phyloP scores from a whole-genome alignment of 2,329 filamentous ascomycete genomes.

The Talaromyces piceae region DNA sequence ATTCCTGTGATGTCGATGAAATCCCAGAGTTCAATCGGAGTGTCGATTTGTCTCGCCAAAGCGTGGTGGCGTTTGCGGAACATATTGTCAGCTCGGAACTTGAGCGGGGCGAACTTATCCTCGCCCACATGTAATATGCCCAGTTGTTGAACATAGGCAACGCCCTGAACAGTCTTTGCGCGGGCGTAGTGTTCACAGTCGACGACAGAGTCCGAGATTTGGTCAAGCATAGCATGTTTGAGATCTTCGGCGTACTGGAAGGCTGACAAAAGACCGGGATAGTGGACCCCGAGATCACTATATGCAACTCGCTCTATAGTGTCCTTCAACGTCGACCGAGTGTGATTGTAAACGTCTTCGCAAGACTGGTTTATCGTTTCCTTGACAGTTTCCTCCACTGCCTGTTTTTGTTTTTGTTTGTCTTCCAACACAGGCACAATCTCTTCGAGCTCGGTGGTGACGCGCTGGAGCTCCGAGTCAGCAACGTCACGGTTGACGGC shows the following conservation, averaged over 20 bases:
- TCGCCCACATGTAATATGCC: constrained; percentile 77
- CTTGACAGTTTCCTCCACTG: constrained; percentile 76
- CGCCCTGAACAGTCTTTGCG: constrained; percentile 66
- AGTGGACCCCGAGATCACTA: constrained; percentile 70
- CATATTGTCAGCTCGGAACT: constrained; percentile 89
- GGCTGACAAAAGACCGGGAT: constrained; percentile 74
- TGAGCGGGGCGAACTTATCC: constrained; percentile 75
- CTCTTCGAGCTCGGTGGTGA: constrained; percentile 69
- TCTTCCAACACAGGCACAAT: constrained; percentile 81
- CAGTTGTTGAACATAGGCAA: constrained; percentile 80
- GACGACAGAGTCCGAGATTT: constrained; percentile 71
- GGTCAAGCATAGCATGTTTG: constrained; percentile 82
- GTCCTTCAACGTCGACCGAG: constrained; percentile 64
- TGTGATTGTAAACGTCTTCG: constrained; percentile 77
- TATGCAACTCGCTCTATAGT: constrained; percentile 72
- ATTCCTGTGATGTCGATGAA: constrained; percentile 84
- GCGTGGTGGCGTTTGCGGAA: constrained; percentile 73
- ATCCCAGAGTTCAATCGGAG: constrained; percentile 82
- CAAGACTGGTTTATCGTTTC: constrained; percentile 76
- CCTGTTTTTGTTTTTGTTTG: constrained; percentile 68
- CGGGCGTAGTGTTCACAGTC: constrained; percentile 83
- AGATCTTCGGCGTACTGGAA: constrained; percentile 92
- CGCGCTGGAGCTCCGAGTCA: constrained; percentile 73
- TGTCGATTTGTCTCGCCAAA: constrained; percentile 74
- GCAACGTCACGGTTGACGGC: constrained; percentile 83